Conservation (phyloP, 176 grass and related monocot genomes). For the Aegilops bicornis region DNA sequence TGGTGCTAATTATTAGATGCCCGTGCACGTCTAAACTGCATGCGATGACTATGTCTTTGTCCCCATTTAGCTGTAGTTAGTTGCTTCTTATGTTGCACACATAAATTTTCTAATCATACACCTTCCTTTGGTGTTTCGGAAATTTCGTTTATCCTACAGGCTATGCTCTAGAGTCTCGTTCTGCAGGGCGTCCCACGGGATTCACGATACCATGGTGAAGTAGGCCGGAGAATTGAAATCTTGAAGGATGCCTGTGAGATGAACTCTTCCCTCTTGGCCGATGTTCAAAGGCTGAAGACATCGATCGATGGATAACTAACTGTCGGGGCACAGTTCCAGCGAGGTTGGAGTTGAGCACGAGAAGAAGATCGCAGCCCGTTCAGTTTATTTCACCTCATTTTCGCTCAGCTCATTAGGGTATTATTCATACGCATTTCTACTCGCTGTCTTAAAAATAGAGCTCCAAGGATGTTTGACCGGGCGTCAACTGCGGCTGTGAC, state of each 20-base stretch:
- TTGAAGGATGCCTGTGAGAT: slow-evolving; percentile 49
- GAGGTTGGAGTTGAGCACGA: not conserved
- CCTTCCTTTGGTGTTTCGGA: no score
- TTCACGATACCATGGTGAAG: slow-evolving; percentile 34
- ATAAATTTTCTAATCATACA: no score
- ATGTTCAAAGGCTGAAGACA: slow-evolving; percentile 53
- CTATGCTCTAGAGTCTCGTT: slow-evolving; percentile 60
- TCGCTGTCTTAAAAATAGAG: not conserved
- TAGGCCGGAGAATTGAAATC: slow-evolving; percentile 33
- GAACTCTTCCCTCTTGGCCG: slow-evolving; percentile 58
- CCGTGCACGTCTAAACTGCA: no score
- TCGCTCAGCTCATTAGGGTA: not conserved
- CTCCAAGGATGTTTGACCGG: not conserved
- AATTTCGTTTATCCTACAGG: slow-evolving; percentile 28
- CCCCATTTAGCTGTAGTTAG: no score
- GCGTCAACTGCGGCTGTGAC: not conserved
- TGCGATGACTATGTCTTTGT: no score
- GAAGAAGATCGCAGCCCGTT: not conserved
- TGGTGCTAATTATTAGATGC: no score
- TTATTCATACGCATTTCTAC: not conserved
- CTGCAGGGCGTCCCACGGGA: slow-evolving; percentile 52
- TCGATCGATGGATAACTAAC: slow-evolving; percentile 11
- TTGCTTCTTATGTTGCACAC: no score
- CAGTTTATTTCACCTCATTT: not conserved
- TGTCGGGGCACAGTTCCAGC: not conserved